phyloP scores from a whole-genome alignment of 805 yeast genomes.

The Tetrapisispora nanseiensis region DNA sequence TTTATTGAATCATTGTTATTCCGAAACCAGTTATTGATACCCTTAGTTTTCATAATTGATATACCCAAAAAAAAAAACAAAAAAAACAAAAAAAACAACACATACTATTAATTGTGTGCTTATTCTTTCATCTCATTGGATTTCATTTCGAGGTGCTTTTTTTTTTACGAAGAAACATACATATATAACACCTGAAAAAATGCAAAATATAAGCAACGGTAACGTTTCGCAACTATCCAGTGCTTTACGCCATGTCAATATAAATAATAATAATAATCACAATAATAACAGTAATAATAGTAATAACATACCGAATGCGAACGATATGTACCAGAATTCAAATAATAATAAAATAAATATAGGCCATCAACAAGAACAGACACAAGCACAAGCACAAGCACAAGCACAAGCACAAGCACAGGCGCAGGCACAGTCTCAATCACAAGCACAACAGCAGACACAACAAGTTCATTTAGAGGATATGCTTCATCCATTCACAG shows the following conservation, averaged over 20 bases:
- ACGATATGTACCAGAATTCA: background rate
- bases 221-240: constrained; percentile 29
- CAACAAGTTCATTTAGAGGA: constrained; percentile 22
- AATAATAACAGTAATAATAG: constrained; percentile 6
- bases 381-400: constrained; percentile 8
- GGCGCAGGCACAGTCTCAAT: constrained; percentile 12
- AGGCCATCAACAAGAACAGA: constrained; percentile 16
- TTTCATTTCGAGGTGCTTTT: no score
- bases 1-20: no score
- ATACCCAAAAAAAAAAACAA: no score
- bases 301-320: constrained; percentile 10
- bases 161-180: no score
- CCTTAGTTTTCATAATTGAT: no score
- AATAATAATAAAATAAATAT: background rate
- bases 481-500: constrained; percentile 10
- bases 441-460: constrained; percentile 15
- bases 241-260: constrained; percentile 29
- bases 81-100: no score
- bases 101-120: no score
- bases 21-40: no score
- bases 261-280: constrained; percentile 19
- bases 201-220: constrained; percentile 1
- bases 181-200: no score
- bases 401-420: constrained; percentile 14
- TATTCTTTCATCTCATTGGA: no score